Conservation (phyloP, 2,329 filamentous ascomycete genomes). For the Colletotrichum musae region DNA sequence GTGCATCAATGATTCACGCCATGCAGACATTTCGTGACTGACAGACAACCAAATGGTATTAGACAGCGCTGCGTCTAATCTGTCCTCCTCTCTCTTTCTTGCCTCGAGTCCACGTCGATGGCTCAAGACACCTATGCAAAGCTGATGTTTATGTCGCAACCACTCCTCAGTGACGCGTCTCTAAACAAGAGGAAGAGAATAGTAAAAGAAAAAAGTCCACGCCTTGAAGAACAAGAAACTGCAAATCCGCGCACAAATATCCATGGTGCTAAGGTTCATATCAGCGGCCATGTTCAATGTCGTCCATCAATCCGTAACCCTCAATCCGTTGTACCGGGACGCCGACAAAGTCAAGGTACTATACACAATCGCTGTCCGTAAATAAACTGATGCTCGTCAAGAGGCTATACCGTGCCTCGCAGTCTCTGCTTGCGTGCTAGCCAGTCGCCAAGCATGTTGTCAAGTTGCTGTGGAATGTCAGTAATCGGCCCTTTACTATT, state of each 20-base stretch:
- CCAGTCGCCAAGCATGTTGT: conserved; percentile 89
- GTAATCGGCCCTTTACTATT: conserved; percentile 17
- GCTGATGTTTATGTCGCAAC: conserved; percentile 26
- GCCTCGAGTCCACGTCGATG: conserved; percentile 15
- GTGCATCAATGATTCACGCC: background rate
- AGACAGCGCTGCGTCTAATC: conserved; percentile 29
- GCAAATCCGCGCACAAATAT: conserved; percentile 38
- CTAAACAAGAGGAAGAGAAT: conserved; percentile 33
- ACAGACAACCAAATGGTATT: conserved; percentile 18
- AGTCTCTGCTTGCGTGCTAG: conserved; percentile 78
- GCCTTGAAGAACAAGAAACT: conserved; percentile 36
- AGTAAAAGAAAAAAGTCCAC: conserved; percentile 19
- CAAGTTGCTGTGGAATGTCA: conserved; percentile 74
- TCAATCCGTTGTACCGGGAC: conserved; percentile 36
- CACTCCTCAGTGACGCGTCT: conserved; percentile 11
- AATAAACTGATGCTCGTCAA: conserved; percentile 33
- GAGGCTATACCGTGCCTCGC: conserved; percentile 61
- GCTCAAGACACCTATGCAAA: conserved; percentile 33
- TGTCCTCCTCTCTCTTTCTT: conserved; percentile 5
- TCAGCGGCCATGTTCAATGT: conserved; percentile 42
- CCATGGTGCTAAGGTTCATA: conserved; percentile 44
- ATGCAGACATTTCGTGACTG: background rate
- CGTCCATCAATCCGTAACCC: conserved; percentile 39
- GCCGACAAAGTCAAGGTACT: conserved; percentile 39
- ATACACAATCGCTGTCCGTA: conserved; percentile 35